Conservation (phyloP, 2,329 filamentous ascomycete genomes). For the Clathrospora elynae region DNA sequence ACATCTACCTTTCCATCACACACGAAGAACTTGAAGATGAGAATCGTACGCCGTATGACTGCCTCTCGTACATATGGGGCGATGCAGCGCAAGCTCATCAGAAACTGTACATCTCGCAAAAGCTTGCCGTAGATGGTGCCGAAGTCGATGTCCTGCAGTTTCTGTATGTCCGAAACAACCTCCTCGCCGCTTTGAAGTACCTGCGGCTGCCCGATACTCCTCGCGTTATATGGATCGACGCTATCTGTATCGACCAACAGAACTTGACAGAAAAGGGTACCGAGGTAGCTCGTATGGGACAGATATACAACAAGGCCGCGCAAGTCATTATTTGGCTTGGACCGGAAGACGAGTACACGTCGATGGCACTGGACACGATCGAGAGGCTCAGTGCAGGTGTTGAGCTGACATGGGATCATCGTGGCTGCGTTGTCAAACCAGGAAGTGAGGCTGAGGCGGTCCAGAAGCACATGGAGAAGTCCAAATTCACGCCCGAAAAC, state of each 20-base stretch:
- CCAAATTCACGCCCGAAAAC: too few species aligned
- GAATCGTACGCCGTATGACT: too few species aligned
- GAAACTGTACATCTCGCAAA: too few species aligned
- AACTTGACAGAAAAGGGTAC: background rate
- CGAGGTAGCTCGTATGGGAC: slow-evolving; percentile 2
- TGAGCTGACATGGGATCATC: background rate
- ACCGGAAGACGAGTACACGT: background rate
- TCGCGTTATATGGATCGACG: slow-evolving; percentile 1
- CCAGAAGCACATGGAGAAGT: too few species aligned
- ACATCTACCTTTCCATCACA: too few species aligned
- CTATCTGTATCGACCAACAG: slow-evolving; percentile 5
- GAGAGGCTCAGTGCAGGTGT: background rate
- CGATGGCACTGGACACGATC: background rate
- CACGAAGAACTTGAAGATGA: too few species aligned
- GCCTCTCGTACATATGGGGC: too few species aligned
- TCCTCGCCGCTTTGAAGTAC: background rate
- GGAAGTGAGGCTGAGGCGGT: background rate
- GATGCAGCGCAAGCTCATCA: too few species aligned
- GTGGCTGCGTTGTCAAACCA: background rate
- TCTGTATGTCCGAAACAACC: too few species aligned
- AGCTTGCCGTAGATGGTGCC: too few species aligned
- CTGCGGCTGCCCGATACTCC: background rate
- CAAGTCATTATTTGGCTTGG: slow-evolving; percentile 1
- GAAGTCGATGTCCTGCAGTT: too few species aligned
- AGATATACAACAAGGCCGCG: background rate